A percentile compares a stretch with the other conserved stretches of the same genome.
Evolutionary conservation across 805 yeast species (phyloP).

Genomic region (Candida takata): DNA sequence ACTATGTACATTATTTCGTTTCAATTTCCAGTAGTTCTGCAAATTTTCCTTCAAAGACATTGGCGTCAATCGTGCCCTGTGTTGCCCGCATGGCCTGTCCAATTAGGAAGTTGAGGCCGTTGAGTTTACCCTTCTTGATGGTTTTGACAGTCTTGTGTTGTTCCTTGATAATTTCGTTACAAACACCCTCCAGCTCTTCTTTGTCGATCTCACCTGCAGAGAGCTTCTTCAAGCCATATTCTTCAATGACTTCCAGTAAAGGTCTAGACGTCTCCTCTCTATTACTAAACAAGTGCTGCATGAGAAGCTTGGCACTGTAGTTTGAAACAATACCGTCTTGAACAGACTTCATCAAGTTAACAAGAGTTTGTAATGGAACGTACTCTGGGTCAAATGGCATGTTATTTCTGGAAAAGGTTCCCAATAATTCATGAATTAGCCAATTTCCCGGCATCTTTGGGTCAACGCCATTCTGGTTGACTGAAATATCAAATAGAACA

Average conservation of each 20-base stretch:
- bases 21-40: slow-evolving; percentile 17
- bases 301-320: slow-evolving; percentile 58
- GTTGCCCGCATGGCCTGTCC: slow-evolving; percentile 81
- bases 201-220: slow-evolving; percentile 30
- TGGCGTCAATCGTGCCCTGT: slow-evolving; percentile 48
- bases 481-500: slow-evolving; percentile 29
- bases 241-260: slow-evolving; percentile 43
- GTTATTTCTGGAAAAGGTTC: slow-evolving; percentile 51
- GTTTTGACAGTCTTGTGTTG: slow-evolving; percentile 49
- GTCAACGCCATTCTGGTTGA: slow-evolving; percentile 19
- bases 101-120: slow-evolving; percentile 66
- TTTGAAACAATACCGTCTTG: slow-evolving; percentile 42
- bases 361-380: slow-evolving; percentile 38
- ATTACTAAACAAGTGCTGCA: slow-evolving; percentile 53
- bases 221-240: slow-evolving; percentile 40
- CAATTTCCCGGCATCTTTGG: slow-evolving; percentile 57
- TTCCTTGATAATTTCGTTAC: slow-evolving; percentile 32
- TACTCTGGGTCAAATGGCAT: slow-evolving; percentile 25
- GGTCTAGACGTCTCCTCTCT: slow-evolving; percentile 29
- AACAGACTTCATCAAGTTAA: slow-evolving; percentile 49
- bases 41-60: slow-evolving; percentile 28
- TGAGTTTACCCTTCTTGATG: slow-evolving; percentile 42
- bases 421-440: slow-evolving; percentile 76
- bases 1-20: slow-evolving; percentile 1
- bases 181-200: slow-evolving; percentile 24